A percentile compares a stretch with the other conserved stretches of the same genome.
These are phyloP conservation scores for Eleusine indica DNA, from an alignment of 176 grass and related monocot species.

Conservation along the genomic window DNA sequence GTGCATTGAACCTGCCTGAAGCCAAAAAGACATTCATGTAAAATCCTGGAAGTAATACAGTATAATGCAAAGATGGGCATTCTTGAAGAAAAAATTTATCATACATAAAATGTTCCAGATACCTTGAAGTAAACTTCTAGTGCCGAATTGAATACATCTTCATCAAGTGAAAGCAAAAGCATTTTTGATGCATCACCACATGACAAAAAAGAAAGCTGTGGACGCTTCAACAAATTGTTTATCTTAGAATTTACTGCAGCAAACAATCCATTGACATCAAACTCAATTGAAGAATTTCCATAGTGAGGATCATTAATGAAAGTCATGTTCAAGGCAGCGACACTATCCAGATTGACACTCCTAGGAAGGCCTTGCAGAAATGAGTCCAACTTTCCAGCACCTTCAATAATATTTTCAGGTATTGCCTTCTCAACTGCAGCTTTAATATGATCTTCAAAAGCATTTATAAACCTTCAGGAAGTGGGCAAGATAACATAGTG, in stretches of 20 bases:
- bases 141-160: conserved; percentile 81
- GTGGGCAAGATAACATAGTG: conserved; percentile 25
- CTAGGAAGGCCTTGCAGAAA: conserved; percentile 80
- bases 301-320: conserved; percentile 68
- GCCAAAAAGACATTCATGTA: conserved; percentile 15
- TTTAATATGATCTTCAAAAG: conserved; percentile 85
- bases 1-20: conserved; percentile 84
- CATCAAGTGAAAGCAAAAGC: conserved; percentile 79
- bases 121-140: conserved; percentile 82
- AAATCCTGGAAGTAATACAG: conserved; percentile 27
- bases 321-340: conserved; percentile 82
- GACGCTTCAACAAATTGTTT: conserved; percentile 53
- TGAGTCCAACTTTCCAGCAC: conserved; percentile 71
- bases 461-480: conserved; percentile 84
- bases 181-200: conserved; percentile 78
- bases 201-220: conserved; percentile 56
- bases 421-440: conserved; percentile 84
- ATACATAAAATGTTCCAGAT: conserved; percentile 21
- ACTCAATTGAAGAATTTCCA: conserved; percentile 77
- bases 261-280: conserved; percentile 85
- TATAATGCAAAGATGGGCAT: conserved; percentile 1
- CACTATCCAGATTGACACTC: conserved; percentile 57
- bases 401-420: conserved; percentile 71
- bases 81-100: conserved; percentile 10
- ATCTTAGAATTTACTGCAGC: conserved; percentile 43